Evolutionary conservation across 371 early-diverging fungal species (phyloP).

Genomic region (Mortierella sp.): DNA sequence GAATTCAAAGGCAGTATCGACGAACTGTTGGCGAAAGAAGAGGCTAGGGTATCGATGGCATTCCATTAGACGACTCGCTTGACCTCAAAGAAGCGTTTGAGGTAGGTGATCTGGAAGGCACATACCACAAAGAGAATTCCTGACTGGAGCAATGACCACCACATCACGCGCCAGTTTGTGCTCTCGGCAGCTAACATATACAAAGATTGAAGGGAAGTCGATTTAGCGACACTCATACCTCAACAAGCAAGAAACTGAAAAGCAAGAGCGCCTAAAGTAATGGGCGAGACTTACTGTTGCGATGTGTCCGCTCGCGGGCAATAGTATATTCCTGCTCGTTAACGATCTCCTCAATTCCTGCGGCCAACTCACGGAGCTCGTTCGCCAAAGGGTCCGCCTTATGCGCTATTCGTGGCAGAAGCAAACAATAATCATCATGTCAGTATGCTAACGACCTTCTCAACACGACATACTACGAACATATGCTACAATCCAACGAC

Average conservation of each 20-base stretch:
- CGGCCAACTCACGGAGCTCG: constrained; percentile 75
- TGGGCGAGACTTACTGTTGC: constrained; percentile 68
- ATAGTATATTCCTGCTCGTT: constrained; percentile 81
- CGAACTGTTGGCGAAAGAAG: too few species aligned
- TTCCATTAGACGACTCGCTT: constrained; percentile 71
- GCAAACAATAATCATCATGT: neutral
- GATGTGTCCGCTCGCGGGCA: constrained; percentile 73
- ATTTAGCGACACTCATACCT: neutral
- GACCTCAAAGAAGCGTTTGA: constrained; percentile 83
- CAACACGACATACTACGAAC: neutral
- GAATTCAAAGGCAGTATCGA: neutral
- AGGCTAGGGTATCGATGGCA: too few species aligned
- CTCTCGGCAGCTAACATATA: constrained; percentile 73
- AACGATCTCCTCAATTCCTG: constrained; percentile 70
- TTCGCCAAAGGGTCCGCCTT: constrained; percentile 69
- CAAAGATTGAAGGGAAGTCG: neutral
- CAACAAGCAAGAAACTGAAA: neutral
- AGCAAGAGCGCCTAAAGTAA: neutral
- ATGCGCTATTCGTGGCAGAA: neutral
- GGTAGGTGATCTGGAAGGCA: constrained; percentile 76
- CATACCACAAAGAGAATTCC: constrained; percentile 70
- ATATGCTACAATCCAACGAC: neutral
- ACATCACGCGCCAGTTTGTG: constrained; percentile 78
- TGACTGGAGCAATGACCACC: constrained; percentile 79
- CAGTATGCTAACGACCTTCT: neutral